These are phyloP conservation scores for Agastache rugosa DNA, from an alignment of 257 asterid genomes.

Conservation along the genomic window DNA sequence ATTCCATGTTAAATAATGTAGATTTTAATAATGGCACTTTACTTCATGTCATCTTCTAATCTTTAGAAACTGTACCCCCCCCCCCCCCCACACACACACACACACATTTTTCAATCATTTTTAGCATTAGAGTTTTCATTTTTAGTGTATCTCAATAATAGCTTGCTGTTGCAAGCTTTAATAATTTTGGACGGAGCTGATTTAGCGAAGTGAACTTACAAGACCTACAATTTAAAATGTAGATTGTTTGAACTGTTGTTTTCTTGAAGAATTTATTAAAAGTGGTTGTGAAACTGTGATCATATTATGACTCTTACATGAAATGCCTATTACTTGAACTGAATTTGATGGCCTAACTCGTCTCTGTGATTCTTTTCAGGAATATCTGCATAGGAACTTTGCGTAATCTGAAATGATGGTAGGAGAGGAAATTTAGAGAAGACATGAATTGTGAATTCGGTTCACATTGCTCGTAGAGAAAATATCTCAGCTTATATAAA, in stretches of 20 bases:
- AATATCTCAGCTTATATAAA: conserved; percentile 47
- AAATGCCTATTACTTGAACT: background rate
- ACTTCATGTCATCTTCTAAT: background rate
- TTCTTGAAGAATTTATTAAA: background rate
- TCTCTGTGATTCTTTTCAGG: conserved; percentile 50
- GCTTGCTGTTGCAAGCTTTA: background rate
- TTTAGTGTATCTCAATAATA: conserved; percentile 5
- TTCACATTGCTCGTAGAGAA: conserved; percentile 45
- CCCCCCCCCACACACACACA: no score
- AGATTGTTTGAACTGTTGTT: background rate
- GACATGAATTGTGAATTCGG: conserved; percentile 45
- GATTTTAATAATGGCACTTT: conserved; percentile 4
- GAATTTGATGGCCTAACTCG: conserved; percentile 11
- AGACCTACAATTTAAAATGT: background rate
- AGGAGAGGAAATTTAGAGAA: conserved; percentile 54
- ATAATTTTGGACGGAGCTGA: background rate
- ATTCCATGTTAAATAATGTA: background rate
- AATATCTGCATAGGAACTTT: conserved; percentile 67
- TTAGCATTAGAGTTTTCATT: conserved; percentile 1
- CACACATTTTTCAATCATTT: background rate
- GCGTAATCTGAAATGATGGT: conserved; percentile 51
- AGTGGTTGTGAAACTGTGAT: background rate
- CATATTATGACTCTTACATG: background rate
- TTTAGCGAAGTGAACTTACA: background rate
- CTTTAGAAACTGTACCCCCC: background rate